phyloP scores from a whole-genome alignment of 306 rosid genomes.

The Vigna reflexopilosa region DNA sequence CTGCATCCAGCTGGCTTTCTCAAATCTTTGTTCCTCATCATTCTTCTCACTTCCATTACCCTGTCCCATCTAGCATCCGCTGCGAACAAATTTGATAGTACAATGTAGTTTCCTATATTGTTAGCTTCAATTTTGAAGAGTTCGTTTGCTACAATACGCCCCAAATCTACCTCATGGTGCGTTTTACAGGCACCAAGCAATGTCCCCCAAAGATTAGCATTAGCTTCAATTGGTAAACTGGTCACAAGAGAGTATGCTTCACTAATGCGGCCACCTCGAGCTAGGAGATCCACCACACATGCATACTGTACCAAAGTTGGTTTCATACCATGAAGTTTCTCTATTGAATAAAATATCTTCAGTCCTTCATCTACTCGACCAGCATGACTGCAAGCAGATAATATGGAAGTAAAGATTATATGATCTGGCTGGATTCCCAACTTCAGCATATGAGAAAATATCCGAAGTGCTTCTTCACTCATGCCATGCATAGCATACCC shows the following conservation, averaged over 20 bases:
- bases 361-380: slow-evolving; percentile 83
- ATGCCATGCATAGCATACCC: slow-evolving; percentile 87
- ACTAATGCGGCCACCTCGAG: slow-evolving; percentile 68
- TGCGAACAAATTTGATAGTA: slow-evolving; percentile 83
- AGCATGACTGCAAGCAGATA: slow-evolving; percentile 89
- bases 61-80: slow-evolving; percentile 85
- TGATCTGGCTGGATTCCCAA: slow-evolving; percentile 71
- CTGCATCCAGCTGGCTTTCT: slow-evolving; percentile 92
- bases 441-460: slow-evolving; percentile 73
- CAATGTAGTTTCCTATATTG: slow-evolving; percentile 78
- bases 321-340: slow-evolving; percentile 66
- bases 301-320: slow-evolving; percentile 90
- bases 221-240: slow-evolving; percentile 68
- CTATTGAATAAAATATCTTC: slow-evolving; percentile 73
- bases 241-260: slow-evolving; percentile 77
- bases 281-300: slow-evolving; percentile 83
- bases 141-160: slow-evolving; percentile 63
- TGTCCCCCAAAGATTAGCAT: slow-evolving; percentile 85
- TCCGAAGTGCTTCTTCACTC: slow-evolving; percentile 74
- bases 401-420: slow-evolving; percentile 70
- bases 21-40: slow-evolving; percentile 69
- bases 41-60: slow-evolving; percentile 71
- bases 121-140: slow-evolving; percentile 69
- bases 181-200: slow-evolving; percentile 83
- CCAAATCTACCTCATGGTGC: slow-evolving; percentile 79